phyloP scores from a whole-genome alignment of 1,284 basidiomycete species.

The Macrocystidia cucumis region DNA sequence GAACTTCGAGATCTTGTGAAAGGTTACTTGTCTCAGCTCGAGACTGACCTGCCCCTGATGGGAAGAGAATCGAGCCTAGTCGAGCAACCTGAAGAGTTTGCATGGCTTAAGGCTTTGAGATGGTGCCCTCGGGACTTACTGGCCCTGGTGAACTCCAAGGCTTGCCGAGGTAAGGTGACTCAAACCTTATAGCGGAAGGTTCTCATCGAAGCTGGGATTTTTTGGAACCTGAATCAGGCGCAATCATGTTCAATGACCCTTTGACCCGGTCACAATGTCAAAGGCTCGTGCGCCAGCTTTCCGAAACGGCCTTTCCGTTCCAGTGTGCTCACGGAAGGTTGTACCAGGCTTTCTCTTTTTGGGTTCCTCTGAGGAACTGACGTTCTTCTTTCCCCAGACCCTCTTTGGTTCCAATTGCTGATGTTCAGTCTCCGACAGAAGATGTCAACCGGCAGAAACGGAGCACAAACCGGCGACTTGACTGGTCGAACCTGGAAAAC shows the following conservation, averaged over 20 bases:
- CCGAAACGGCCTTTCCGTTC: constrained; percentile 76
- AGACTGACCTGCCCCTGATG: constrained; percentile 16
- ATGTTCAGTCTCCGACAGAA: constrained; percentile 6
- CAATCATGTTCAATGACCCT: constrained; percentile 94
- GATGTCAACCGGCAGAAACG: no score
- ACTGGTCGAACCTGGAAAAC: no score
- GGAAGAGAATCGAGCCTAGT: constrained; percentile 13
- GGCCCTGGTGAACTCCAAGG: constrained; percentile 86
- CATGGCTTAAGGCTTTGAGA: constrained; percentile 68
- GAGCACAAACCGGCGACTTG: no score
- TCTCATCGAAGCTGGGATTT: constrained; percentile 3
- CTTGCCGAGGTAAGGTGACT: constrained; percentile 68
- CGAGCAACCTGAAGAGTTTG: constrained; percentile 20
- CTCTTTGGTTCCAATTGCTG: constrained; percentile 27
- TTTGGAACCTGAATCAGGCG: constrained; percentile 50
- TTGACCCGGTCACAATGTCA: constrained; percentile 65
- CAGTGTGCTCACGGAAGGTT: constrained; percentile 91
- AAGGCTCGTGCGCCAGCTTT: constrained; percentile 59
- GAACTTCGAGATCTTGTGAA: constrained; percentile 66
- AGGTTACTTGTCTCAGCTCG: constrained; percentile 45
- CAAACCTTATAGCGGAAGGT: constrained; percentile 2
- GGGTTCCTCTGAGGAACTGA: constrained; percentile 1
- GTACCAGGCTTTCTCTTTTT: constrained; percentile 11
- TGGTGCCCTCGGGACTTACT: constrained; percentile 75
- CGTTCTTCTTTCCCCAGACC: constrained; percentile 20